phyloP scores from a whole-genome alignment of 805 yeast species.

The Sugiyamaella qingdaonensis region DNA sequence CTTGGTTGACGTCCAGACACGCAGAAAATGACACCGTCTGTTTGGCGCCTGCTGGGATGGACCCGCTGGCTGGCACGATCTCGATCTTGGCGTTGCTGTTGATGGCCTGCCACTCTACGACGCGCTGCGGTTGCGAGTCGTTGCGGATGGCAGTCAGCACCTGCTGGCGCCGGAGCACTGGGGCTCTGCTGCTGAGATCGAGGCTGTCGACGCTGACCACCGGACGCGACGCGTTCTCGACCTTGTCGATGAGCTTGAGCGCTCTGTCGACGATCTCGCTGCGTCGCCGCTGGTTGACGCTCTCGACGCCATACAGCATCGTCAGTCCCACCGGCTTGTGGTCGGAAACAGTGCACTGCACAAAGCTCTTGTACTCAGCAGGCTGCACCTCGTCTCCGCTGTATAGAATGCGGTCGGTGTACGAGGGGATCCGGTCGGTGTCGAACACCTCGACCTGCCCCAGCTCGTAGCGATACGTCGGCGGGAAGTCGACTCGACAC shows the following conservation, averaged over 20 bases:
- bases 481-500: slow-evolving; percentile 45
- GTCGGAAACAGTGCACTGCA: slow-evolving; percentile 43
- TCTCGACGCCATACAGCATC: slow-evolving; percentile 30
- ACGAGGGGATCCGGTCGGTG: slow-evolving; percentile 46
- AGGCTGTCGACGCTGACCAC: slow-evolving; percentile 37
- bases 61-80: slow-evolving; percentile 30
- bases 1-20: slow-evolving; percentile 11
- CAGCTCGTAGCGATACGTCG: slow-evolving; percentile 47
- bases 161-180: slow-evolving; percentile 24
- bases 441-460: slow-evolving; percentile 25
- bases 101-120: slow-evolving; percentile 38
- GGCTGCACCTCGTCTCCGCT: slow-evolving; percentile 16
- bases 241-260: slow-evolving; percentile 39
- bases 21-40: slow-evolving; percentile 22
- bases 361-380: slow-evolving; percentile 25
- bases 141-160: slow-evolving; percentile 32
- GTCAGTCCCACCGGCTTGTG: slow-evolving; percentile 52
- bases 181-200: slow-evolving; percentile 29
- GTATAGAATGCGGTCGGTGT: slow-evolving; percentile 54
- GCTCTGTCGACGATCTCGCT: slow-evolving; percentile 36
- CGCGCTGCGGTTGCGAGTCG: slow-evolving; percentile 9
- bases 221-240: slow-evolving; percentile 44
- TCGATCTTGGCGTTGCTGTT: slow-evolving; percentile 16
- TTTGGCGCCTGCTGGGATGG: slow-evolving; percentile 28
- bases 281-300: slow-evolving; percentile 39